These are phyloP conservation scores for Yarrowia hollandica DNA, from an alignment of 805 yeast species.

Conservation along the genomic window DNA sequence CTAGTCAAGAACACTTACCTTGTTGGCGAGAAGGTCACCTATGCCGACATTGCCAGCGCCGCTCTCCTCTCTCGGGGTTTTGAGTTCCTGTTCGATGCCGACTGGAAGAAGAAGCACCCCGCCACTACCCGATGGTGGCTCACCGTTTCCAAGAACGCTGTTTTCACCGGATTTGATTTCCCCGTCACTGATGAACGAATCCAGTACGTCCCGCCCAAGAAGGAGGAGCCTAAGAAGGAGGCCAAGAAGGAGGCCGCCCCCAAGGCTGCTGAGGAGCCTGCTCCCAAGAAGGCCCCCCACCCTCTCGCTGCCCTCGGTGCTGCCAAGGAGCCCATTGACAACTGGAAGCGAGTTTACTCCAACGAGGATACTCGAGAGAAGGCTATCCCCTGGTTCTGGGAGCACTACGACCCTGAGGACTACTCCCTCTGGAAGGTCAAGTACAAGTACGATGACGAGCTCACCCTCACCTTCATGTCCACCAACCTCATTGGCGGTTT, in stretches of 20 bases:
- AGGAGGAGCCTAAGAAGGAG: slow-evolving; percentile 64
- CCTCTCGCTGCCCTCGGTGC: slow-evolving; percentile 85
- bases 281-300: slow-evolving; percentile 77
- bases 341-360: slow-evolving; percentile 95
- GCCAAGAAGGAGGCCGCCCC: slow-evolving; percentile 42
- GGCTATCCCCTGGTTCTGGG: slow-evolving; percentile 99
- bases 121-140: slow-evolving; percentile 69
- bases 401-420: slow-evolving; percentile 84
- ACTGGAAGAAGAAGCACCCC: slow-evolving; percentile 66
- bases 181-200: slow-evolving; percentile 64
- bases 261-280: slow-evolving; percentile 48
- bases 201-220: slow-evolving; percentile 69
- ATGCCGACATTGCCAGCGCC: slow-evolving; percentile 64
- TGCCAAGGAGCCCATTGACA: slow-evolving; percentile 70
- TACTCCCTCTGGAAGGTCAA: slow-evolving; percentile 95
- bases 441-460: slow-evolving; percentile 97
- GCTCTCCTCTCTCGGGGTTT: slow-evolving; percentile 52
- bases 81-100: slow-evolving; percentile 58
- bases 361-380: slow-evolving; percentile 94
- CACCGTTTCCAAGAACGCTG: slow-evolving; percentile 50
- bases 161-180: slow-evolving; percentile 52
- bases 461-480: slow-evolving; percentile 96
- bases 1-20: slow-evolving; percentile 61
- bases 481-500: slow-evolving; percentile 97
- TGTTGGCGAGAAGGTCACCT: slow-evolving; percentile 64